Percentiles rank a stretch among this genome's conserved stretches.
These are phyloP conservation scores for Boletus edulis DNA, from an alignment of 768 basidiomycete genomes.

Conservation along the genomic window DNA sequence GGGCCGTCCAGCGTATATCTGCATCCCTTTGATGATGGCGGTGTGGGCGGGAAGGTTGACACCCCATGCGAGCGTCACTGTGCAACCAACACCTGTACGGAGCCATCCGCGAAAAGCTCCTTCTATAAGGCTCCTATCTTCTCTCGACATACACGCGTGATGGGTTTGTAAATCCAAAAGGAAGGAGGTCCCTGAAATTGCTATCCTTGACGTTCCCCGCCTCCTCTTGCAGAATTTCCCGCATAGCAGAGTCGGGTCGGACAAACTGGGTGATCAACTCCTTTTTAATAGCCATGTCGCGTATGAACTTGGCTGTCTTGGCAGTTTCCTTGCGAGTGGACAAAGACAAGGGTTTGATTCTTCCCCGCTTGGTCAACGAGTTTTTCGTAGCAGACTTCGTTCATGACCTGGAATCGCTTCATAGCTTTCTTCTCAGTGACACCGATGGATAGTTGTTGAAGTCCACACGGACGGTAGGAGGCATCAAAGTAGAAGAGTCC, in stretches of 20 bases:
- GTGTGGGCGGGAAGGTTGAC: slow-evolving; percentile 97
- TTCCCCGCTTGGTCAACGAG: slow-evolving; percentile 89
- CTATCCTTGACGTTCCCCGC: slow-evolving; percentile 78
- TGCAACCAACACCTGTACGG: slow-evolving; percentile 92
- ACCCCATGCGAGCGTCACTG: slow-evolving; percentile 98
- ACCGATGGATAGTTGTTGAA: slow-evolving; percentile 96
- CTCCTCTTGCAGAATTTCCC: slow-evolving; percentile 87
- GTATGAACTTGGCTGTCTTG: slow-evolving; percentile 92
- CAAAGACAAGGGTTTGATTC: slow-evolving; percentile 94
- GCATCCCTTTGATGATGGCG: slow-evolving; percentile 90
- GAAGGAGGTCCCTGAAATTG: slow-evolving; percentile 84
- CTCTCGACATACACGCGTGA: slow-evolving; percentile 93
- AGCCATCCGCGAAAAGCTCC: slow-evolving; percentile 90
- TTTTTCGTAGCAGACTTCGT: slow-evolving; percentile 99
- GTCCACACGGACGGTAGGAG: slow-evolving; percentile 87
- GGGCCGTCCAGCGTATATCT: slow-evolving; percentile 97
- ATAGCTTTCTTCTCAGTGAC: slow-evolving; percentile 99
- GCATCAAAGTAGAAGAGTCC: slow-evolving; percentile 96
- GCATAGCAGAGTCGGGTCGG: slow-evolving; percentile 85
- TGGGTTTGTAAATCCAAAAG: slow-evolving; percentile 98
- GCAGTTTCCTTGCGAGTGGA: slow-evolving; percentile 99
- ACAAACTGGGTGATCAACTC: slow-evolving; percentile 96
- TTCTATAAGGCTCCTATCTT: slow-evolving; percentile 91
- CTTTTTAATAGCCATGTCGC: slow-evolving; percentile 94
- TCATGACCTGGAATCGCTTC: slow-evolving; percentile 96